Evolutionary conservation across 176 grass and related monocot genomes (phyloP).

Genomic region (Echinochloa phyllopogon): DNA sequence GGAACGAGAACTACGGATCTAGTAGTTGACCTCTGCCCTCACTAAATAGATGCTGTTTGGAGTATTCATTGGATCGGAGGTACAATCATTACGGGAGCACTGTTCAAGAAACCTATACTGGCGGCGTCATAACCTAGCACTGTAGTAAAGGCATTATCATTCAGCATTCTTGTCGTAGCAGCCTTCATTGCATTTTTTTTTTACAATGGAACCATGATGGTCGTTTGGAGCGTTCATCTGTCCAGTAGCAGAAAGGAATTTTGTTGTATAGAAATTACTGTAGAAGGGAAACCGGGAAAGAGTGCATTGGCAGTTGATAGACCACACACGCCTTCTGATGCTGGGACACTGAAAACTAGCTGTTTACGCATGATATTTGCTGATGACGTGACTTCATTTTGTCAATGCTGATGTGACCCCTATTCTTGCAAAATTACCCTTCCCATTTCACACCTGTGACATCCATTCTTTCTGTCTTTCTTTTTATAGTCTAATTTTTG

Average conservation of each 20-base stretch:
- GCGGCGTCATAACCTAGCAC: constrained; percentile 20
- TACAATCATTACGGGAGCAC: constrained; percentile 36
- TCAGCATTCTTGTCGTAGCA: constrained; percentile 13
- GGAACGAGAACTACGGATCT: not conserved
- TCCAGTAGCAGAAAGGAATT: constrained; percentile 23
- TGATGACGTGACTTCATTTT: not conserved
- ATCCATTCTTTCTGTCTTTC: not conserved
- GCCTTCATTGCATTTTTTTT: constrained; percentile 7
- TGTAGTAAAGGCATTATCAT: constrained; percentile 6
- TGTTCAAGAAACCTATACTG: constrained; percentile 9
- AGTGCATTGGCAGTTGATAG: not conserved
- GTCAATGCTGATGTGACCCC: not conserved
- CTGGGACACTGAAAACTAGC: not conserved
- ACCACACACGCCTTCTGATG: not conserved
- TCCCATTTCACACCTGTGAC: not conserved
- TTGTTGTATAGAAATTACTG: constrained; percentile 58
- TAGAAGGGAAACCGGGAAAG: not conserved
- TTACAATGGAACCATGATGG: not conserved
- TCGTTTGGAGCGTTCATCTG: not conserved
- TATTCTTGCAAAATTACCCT: not conserved
- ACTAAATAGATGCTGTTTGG: constrained; percentile 20
- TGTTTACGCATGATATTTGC: not conserved
- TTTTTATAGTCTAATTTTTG: not conserved
- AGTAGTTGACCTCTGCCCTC: constrained; percentile 36
- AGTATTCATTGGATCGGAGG: constrained; percentile 32